A percentile compares a stretch with the other conserved stretches of the same genome.
phyloP scores from a whole-genome alignment of 345 rosid genomes.

The Reutealis trisperma region DNA sequence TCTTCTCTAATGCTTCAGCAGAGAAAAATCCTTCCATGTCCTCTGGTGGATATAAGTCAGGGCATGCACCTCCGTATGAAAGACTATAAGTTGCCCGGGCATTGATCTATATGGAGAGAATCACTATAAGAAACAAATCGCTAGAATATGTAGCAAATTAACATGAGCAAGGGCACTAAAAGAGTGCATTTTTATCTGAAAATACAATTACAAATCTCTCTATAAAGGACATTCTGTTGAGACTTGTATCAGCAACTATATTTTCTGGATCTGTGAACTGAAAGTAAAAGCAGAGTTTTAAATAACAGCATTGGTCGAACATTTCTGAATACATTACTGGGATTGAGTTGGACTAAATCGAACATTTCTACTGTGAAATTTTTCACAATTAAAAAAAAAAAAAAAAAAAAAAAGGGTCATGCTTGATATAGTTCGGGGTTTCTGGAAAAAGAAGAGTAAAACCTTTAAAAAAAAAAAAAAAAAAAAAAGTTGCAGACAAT shows the following conservation, averaged over 20 bases:
- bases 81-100: constrained; percentile 85
- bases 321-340: too few species aligned
- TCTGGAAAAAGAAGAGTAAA: background rate
- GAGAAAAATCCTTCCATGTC: constrained; percentile 36
- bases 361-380: background rate
- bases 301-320: background rate
- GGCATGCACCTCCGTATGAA: constrained; percentile 73
- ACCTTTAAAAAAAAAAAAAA: too few species aligned
- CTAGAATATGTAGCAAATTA: background rate
- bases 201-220: background rate
- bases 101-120: constrained; percentile 55
- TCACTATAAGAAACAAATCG: constrained; percentile 7
- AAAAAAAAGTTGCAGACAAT: background rate
- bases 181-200: background rate
- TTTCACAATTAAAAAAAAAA: too few species aligned
- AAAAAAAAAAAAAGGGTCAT: too few species aligned
- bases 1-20: constrained; percentile 31
- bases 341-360: too few species aligned
- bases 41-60: constrained; percentile 61
- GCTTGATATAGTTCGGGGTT: background rate
- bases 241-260: background rate
- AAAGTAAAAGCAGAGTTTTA: background rate
- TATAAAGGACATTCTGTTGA: background rate
- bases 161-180: background rate
- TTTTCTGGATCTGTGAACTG: background rate